Evolutionary conservation across 345 rosid species (phyloP).

Genomic region (Crucihimalaya himalaica): DNA sequence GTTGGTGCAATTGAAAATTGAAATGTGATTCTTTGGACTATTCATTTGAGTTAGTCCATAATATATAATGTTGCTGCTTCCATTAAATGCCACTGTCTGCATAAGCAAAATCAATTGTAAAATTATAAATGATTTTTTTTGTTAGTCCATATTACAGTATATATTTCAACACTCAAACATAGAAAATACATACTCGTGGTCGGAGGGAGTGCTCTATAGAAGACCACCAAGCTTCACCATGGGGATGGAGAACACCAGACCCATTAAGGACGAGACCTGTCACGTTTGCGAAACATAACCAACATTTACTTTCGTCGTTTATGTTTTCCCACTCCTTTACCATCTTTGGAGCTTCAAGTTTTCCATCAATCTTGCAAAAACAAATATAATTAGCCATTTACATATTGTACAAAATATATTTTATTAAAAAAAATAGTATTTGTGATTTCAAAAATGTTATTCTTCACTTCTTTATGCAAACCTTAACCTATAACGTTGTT

Average conservation of each 20-base stretch:
- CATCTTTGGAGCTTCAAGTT: background rate
- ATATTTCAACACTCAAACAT: background rate
- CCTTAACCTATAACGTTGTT: background rate
- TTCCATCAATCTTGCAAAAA: slow-evolving; percentile 24
- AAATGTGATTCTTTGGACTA: slow-evolving; percentile 41
- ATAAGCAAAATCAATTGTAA: background rate
- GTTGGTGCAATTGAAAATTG: slow-evolving; percentile 6
- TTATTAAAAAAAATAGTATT: no score
- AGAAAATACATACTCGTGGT: background rate
- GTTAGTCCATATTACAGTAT: background rate
- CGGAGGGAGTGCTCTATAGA: background rate
- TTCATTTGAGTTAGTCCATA: slow-evolving; percentile 32
- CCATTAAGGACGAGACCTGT: slow-evolving; percentile 19
- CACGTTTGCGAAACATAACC: slow-evolving; percentile 11
- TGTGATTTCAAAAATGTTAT: no score
- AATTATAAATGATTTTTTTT: background rate
- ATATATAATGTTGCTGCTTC: slow-evolving; percentile 33
- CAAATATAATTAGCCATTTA: no score
- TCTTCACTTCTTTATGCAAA: no score
- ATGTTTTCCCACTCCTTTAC: background rate
- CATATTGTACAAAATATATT: background rate
- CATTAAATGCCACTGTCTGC: background rate
- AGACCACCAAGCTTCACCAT: slow-evolving; percentile 19
- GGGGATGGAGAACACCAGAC: slow-evolving; percentile 8
- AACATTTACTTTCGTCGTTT: background rate